Conservation (phyloP, 2,329 filamentous ascomycete species). For the Monilinia polystroma region DNA sequence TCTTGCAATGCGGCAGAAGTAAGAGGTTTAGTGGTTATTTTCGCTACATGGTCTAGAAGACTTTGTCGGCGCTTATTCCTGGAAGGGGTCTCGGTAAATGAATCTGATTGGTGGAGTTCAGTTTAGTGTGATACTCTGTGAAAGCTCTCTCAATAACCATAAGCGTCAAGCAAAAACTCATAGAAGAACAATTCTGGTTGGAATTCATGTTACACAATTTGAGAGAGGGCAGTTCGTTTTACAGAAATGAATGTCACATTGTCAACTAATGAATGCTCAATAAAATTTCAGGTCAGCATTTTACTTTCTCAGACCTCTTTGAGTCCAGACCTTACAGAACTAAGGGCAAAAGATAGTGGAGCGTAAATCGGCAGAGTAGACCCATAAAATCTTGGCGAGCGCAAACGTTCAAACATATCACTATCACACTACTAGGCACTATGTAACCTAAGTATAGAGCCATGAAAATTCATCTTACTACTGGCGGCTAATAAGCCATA, state of each 20-base stretch:
- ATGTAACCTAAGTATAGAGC: neutral
- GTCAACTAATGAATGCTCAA: no score
- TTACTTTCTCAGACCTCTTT: neutral
- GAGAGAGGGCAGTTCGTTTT: neutral
- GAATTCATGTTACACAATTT: neutral
- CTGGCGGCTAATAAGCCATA: conserved; percentile 8
- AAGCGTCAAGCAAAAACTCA: neutral
- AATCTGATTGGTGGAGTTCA: neutral
- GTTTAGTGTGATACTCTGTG: neutral
- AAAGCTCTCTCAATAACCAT: no score
- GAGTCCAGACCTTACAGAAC: conserved; percentile 2
- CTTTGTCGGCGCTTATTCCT: conserved; percentile 4
- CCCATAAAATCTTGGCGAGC: neutral
- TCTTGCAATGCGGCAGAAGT: neutral
- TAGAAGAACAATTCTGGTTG: neutral
- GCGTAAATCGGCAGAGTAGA: neutral
- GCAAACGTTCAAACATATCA: conserved; percentile 2
- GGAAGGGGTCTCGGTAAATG: neutral
- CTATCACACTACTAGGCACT: conserved; percentile 4
- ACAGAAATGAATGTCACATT: neutral
- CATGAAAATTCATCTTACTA: neutral
- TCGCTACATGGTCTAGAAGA: neutral
- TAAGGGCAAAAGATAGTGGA: neutral
- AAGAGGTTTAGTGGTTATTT: neutral
- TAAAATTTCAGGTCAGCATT: neutral